Conservation (phyloP, 1,284 basidiomycete species). For the Somion occarium region DNA sequence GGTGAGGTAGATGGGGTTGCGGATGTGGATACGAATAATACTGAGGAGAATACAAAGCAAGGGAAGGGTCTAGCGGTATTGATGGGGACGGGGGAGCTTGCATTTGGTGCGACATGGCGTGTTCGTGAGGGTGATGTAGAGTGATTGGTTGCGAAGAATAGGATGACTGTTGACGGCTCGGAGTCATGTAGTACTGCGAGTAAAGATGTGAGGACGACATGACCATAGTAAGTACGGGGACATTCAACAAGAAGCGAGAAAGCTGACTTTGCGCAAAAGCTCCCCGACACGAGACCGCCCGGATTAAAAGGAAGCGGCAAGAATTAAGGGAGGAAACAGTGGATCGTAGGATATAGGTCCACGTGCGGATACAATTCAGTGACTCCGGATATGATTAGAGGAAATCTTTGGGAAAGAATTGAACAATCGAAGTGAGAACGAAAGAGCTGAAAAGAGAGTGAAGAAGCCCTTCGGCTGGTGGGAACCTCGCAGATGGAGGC, state of each 20-base stretch:
- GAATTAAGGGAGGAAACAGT: background rate
- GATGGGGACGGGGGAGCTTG: conserved; percentile 56
- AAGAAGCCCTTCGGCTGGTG: background rate
- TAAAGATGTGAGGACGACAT: conserved; percentile 29
- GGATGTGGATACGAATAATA: conserved; percentile 42
- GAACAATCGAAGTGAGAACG: conserved; percentile 6
- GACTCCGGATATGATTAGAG: conserved; percentile 6
- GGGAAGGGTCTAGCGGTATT: conserved; percentile 60
- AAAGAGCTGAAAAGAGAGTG: conserved; percentile 4
- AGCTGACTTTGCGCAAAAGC: conserved; percentile 18
- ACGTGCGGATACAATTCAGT: conserved; percentile 7
- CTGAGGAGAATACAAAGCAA: conserved; percentile 58
- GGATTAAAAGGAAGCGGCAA: conserved; percentile 8
- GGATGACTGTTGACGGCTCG: conserved; percentile 18
- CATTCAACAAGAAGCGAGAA: conserved; percentile 10
- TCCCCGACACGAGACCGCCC: conserved; percentile 10
- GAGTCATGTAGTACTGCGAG: conserved; percentile 33
- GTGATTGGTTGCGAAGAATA: conserved; percentile 27
- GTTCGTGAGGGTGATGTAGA: conserved; percentile 23
- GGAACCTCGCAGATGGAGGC: background rate
- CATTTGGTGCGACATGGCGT: conserved; percentile 30
- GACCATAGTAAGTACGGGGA: conserved; percentile 16
- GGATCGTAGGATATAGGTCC: conserved; percentile 1
- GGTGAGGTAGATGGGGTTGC: conserved; percentile 29
- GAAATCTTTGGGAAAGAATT: conserved; percentile 1